phyloP scores from a whole-genome alignment of 495 filamentous ascomycete genomes.

The Copromyces sp. region DNA sequence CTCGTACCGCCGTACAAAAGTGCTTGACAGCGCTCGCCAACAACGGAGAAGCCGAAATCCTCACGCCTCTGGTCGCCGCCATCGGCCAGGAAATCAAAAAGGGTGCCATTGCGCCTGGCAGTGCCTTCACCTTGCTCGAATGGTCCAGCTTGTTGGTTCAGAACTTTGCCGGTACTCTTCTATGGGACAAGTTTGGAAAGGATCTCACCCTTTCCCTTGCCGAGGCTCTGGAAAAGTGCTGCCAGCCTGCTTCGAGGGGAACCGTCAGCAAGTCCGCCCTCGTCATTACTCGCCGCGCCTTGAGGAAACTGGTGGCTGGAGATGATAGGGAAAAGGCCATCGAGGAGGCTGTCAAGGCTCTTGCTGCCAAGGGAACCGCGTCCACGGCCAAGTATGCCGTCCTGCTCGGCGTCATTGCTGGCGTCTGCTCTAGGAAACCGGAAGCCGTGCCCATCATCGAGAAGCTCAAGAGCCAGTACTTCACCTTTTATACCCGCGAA shows the following conservation, averaged over 20 bases:
- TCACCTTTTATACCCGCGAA: slow-evolving; percentile 74
- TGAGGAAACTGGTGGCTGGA: slow-evolving; percentile 58
- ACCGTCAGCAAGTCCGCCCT: slow-evolving; percentile 57
- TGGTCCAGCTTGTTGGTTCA: slow-evolving; percentile 76
- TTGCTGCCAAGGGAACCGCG: slow-evolving; percentile 54
- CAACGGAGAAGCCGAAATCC: slow-evolving; percentile 37
- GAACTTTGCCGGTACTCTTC: slow-evolving; percentile 38
- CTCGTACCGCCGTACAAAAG: slow-evolving; percentile 67
- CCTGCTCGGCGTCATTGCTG: slow-evolving; percentile 73
- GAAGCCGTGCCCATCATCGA: slow-evolving; percentile 48
- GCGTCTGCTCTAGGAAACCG: slow-evolving; percentile 65
- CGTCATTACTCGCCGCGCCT: slow-evolving; percentile 58
- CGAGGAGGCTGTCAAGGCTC: slow-evolving; percentile 49
- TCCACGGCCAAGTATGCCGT: slow-evolving; percentile 59
- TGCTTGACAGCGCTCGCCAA: slow-evolving; percentile 60
- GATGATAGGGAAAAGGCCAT: slow-evolving; percentile 49
- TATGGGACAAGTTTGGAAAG: slow-evolving; percentile 57
- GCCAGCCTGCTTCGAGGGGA: slow-evolving; percentile 48
- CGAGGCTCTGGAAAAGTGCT: slow-evolving; percentile 63
- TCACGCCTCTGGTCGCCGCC: slow-evolving; percentile 50
- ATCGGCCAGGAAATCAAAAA: slow-evolving; percentile 60
- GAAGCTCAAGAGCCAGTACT: slow-evolving; percentile 56
- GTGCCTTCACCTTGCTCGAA: slow-evolving; percentile 80
- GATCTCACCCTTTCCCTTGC: slow-evolving; percentile 53
- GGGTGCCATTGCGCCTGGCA: slow-evolving; percentile 59